Evolutionary conservation across 192 early-diverging fungal genomes (phyloP).

Genomic region (Glomus cerebriforme): DNA sequence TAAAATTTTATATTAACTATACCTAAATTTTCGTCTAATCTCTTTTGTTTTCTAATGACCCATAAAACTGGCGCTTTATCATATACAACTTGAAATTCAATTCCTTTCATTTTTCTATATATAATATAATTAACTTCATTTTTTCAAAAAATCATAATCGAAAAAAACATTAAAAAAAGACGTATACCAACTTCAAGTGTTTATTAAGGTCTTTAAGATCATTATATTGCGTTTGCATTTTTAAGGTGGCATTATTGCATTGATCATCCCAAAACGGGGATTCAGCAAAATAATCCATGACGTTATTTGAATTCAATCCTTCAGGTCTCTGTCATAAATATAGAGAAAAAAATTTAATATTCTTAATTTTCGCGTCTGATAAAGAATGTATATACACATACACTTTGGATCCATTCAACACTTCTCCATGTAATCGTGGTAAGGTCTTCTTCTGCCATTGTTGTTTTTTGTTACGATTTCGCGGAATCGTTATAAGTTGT

Average conservation of each 20-base stretch:
- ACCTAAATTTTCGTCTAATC: slow-evolving; percentile 59
- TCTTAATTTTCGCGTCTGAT: not conserved
- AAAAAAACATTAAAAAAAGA: not conserved
- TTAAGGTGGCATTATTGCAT: slow-evolving; percentile 75
- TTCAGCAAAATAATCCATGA: slow-evolving; percentile 77
- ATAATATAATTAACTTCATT: not conserved
- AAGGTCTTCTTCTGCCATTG: not conserved
- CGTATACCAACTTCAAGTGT: slow-evolving; percentile 44
- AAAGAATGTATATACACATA: not conserved
- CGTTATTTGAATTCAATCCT: slow-evolving; percentile 72
- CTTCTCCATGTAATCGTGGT: slow-evolving; percentile 19
- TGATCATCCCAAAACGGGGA: slow-evolving; percentile 83
- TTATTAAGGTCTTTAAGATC: slow-evolving; percentile 58
- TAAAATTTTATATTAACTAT: too few relatives aligned
- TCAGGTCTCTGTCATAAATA: slow-evolving; percentile 37
- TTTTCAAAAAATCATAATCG: not conserved
- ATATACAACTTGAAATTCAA: slow-evolving; percentile 74
- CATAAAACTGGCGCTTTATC: slow-evolving; percentile 68
- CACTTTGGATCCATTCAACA: slow-evolving; percentile 15
- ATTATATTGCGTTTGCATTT: slow-evolving; percentile 84
- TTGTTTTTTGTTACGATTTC: not conserved
- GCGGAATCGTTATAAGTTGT: not conserved
- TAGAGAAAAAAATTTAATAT: not conserved
- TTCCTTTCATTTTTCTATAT: slow-evolving; percentile 67
- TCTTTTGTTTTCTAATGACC: slow-evolving; percentile 70